These are phyloP conservation scores for Phytopythium cucurbitacearum DNA, from an alignment of 352 stramenopile species.

Conservation along the genomic window DNA sequence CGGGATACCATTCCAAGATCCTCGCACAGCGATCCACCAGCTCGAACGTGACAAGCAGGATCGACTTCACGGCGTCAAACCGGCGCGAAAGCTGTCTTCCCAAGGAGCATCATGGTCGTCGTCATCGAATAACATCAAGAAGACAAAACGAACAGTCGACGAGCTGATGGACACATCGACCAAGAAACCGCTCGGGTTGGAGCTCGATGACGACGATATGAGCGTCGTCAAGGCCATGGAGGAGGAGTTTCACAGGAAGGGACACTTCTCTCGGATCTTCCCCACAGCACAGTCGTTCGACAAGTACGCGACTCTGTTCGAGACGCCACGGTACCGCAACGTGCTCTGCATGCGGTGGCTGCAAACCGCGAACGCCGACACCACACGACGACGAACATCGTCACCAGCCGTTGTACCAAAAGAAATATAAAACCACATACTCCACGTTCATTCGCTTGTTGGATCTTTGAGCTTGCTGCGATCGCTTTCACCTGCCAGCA, in stretches of 20 bases:
- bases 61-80: slow-evolving; percentile 37
- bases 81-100: neutral
- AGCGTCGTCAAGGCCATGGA: slow-evolving; percentile 52
- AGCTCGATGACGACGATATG: slow-evolving; percentile 59
- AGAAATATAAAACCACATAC: neutral
- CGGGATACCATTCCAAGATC: slow-evolving; percentile 50
- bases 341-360: slow-evolving; percentile 61
- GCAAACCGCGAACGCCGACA: slow-evolving; percentile 21
- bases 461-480: too few species aligned
- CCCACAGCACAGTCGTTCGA: slow-evolving; percentile 48
- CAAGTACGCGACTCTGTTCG: slow-evolving; percentile 51
- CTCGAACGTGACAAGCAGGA: slow-evolving; percentile 43
- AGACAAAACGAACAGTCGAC: slow-evolving; percentile 25
- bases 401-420: slow-evolving; percentile 7
- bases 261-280: slow-evolving; percentile 77
- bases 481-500: slow-evolving; percentile 30
- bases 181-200: slow-evolving; percentile 11
- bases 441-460: slow-evolving; percentile 3
- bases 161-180: slow-evolving; percentile 24
- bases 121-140: neutral
- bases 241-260: slow-evolving; percentile 52
- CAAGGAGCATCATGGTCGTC: neutral
- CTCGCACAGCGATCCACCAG: slow-evolving; percentile 22
- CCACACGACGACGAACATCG: slow-evolving; percentile 10
- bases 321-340: slow-evolving; percentile 47